These are phyloP conservation scores for Galerina sulciceps DNA, from an alignment of 768 basidiomycete species.

Conservation along the genomic window DNA sequence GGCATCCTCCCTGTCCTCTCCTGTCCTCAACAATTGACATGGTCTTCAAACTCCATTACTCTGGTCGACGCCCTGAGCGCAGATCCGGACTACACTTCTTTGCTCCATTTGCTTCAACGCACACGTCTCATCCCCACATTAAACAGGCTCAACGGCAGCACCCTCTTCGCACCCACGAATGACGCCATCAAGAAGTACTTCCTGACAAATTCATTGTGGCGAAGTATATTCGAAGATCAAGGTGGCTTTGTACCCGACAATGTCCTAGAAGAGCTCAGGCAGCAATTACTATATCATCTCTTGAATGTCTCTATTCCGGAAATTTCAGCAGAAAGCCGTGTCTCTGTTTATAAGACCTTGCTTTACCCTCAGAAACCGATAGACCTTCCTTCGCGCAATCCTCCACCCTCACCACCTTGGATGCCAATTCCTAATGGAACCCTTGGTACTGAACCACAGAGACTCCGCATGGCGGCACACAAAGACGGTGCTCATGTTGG, in stretches of 20 bases:
- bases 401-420: conserved; percentile 84
- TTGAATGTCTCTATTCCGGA: conserved; percentile 76
- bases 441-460: conserved; percentile 82
- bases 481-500: conserved; percentile 61
- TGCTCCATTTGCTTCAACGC: conserved; percentile 79
- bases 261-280: conserved; percentile 80
- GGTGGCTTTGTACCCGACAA: conserved; percentile 64
- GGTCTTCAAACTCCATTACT: conserved; percentile 47
- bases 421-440: conserved; percentile 83
- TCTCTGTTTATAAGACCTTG: conserved; percentile 59
- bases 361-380: conserved; percentile 67
- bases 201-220: conserved; percentile 39
- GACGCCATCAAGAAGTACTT: conserved; percentile 73
- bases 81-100: conserved; percentile 78
- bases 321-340: conserved; percentile 42
- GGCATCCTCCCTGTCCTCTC: conserved; percentile 32
- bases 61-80: conserved; percentile 78
- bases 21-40: conserved; percentile 35
- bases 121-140: conserved; percentile 90
- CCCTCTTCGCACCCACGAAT: conserved; percentile 96
- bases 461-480: conserved; percentile 64
- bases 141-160: conserved; percentile 80
- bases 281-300: conserved; percentile 93
- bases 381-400: conserved; percentile 67
- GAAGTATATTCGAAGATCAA: conserved; percentile 41